Evolutionary conservation across 352 stramenopile species (phyloP).

Genomic region (Blastocystis sp.): DNA sequence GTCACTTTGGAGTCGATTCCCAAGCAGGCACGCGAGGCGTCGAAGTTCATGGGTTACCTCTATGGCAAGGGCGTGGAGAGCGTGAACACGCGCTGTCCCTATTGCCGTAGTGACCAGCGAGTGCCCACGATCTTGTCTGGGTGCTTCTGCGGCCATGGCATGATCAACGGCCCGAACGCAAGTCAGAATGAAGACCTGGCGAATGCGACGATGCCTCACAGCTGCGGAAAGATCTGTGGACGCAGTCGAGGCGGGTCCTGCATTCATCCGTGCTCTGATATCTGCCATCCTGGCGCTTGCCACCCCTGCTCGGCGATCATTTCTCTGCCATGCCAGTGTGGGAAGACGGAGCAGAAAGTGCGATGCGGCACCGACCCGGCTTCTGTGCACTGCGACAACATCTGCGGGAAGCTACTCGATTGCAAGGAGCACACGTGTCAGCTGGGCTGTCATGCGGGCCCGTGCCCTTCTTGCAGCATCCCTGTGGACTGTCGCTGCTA

Average conservation of each 20-base stretch:
- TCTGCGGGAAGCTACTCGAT: slow-evolving; percentile 54
- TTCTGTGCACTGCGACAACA: slow-evolving; percentile 27
- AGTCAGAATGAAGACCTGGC: background rate
- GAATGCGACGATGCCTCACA: background rate
- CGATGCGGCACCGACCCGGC: slow-evolving; percentile 25
- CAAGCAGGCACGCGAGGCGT: background rate
- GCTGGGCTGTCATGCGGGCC: slow-evolving; percentile 29
- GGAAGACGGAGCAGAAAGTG: slow-evolving; percentile 44
- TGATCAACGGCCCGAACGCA: background rate
- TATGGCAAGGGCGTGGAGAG: background rate
- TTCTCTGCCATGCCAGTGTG: slow-evolving; percentile 24
- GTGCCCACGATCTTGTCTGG: slow-evolving; percentile 41
- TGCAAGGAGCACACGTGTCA: slow-evolving; percentile 54
- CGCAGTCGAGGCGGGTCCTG: background rate
- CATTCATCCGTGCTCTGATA: slow-evolving; percentile 21
- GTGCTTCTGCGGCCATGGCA: slow-evolving; percentile 47
- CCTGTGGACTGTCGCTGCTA: slow-evolving; percentile 56
- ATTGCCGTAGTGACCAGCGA: slow-evolving; percentile 4
- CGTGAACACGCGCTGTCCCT: slow-evolving; percentile 6
- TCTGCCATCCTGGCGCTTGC: slow-evolving; percentile 60
- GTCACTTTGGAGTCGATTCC: slow-evolving; percentile 3
- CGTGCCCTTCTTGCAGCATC: slow-evolving; percentile 5
- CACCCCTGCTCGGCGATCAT: slow-evolving; percentile 54
- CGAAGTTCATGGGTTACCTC: slow-evolving; percentile 22
- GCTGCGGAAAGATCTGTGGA: slow-evolving; percentile 59